Conservation (phyloP, 495 filamentous ascomycete genomes). For the Pseudevernia furfuracea region DNA sequence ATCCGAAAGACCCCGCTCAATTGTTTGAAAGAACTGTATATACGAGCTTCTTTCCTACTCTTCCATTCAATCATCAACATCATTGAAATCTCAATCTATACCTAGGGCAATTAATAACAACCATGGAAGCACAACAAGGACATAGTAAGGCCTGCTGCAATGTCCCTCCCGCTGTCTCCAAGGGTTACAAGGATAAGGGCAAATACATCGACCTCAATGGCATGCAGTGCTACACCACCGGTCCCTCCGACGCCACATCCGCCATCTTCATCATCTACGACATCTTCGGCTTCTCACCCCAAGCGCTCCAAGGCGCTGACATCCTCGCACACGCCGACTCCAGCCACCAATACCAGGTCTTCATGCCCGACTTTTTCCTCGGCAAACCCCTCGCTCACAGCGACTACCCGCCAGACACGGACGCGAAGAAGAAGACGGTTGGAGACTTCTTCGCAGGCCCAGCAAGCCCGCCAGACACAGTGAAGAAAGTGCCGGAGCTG, state of each 20-base stretch:
- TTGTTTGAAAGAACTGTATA: no score
- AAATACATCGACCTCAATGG: conserved; percentile 53
- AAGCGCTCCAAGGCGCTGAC: conserved; percentile 52
- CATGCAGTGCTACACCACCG: conserved; percentile 53
- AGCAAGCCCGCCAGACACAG: conserved; percentile 55
- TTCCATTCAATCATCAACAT: neutral
- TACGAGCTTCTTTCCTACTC: neutral
- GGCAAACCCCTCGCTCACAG: conserved; percentile 40
- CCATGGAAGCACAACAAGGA: conserved; percentile 19
- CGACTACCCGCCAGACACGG: conserved; percentile 68
- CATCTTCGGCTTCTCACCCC: conserved; percentile 51
- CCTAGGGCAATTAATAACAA: neutral
- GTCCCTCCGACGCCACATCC: conserved; percentile 43
- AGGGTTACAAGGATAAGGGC: conserved; percentile 53
- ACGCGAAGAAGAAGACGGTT: conserved; percentile 71
- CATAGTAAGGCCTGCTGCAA: conserved; percentile 36
- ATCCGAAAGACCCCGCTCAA: no score
- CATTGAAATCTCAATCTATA: neutral
- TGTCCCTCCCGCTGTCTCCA: conserved; percentile 48
- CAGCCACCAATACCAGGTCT: conserved; percentile 48
- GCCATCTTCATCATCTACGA: conserved; percentile 50
- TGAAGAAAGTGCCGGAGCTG: conserved; percentile 54
- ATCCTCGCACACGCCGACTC: conserved; percentile 43
- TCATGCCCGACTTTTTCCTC: conserved; percentile 53
- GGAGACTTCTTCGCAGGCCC: conserved; percentile 67